Conservation (phyloP, 192 early-diverging fungal genomes). For the Cladochytrium replicatum region DNA sequence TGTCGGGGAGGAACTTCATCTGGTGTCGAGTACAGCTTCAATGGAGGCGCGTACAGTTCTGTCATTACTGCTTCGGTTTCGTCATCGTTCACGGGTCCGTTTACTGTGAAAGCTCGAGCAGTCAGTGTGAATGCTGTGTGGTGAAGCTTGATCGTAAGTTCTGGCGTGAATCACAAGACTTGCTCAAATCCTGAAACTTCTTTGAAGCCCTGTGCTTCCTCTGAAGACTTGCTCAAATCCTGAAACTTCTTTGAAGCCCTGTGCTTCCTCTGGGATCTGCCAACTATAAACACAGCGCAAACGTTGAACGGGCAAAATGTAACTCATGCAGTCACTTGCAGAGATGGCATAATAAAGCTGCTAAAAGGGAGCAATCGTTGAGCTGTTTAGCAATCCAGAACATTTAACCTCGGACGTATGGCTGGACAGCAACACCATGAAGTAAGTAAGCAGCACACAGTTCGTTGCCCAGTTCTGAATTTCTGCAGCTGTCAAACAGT, state of each 20-base stretch:
- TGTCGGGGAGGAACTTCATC: not conserved
- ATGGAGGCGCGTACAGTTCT: slow-evolving; percentile 11
- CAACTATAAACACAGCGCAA: slow-evolving; percentile 4
- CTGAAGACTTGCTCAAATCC: slow-evolving; percentile 1
- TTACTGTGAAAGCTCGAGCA: too few relatives aligned
- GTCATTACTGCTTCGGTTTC: not conserved
- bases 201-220: not conserved
- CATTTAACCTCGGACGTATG: not conserved
- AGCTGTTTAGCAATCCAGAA: slow-evolving; percentile 12
- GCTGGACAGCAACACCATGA: not conserved
- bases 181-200: slow-evolving; percentile 1
- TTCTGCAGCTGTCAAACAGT: not conserved
- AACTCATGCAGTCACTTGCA: too few relatives aligned
- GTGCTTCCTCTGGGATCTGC: not conserved
- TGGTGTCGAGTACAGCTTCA: not conserved
- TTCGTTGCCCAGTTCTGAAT: slow-evolving; percentile 3
- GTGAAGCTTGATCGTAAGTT: too few relatives aligned
- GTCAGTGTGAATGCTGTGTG: too few relatives aligned
- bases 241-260: not conserved
- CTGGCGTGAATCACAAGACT: not conserved
- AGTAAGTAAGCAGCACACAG: too few relatives aligned
- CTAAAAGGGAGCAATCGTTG: slow-evolving; percentile 22
- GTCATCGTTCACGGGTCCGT: slow-evolving; percentile 1
- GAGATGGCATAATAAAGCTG: too few relatives aligned
- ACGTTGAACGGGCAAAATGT: slow-evolving; percentile 15